Evolutionary conservation across 441 rosid genomes (phyloP).

Genomic region (Gossypium trilobum): DNA sequence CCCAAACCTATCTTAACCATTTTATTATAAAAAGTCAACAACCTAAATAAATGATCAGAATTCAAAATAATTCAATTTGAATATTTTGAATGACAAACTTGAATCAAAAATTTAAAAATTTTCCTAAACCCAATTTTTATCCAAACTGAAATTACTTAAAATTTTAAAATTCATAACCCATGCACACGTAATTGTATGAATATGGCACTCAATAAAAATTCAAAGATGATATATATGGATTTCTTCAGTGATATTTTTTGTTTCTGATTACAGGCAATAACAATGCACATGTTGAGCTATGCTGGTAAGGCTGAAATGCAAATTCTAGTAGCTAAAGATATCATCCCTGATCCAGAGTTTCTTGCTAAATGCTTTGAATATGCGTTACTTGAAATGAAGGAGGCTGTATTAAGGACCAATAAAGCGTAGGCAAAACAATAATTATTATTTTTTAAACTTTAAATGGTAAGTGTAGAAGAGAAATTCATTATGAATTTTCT

Average conservation of each 20-base stretch:
- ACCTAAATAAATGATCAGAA: too few species aligned
- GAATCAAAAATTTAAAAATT: too few species aligned
- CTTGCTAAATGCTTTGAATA: slow-evolving; percentile 52
- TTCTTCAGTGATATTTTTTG: neutral
- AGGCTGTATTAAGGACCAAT: slow-evolving; percentile 25
- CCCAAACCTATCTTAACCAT: too few species aligned
- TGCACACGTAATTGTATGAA: too few species aligned
- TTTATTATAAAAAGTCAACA: too few species aligned
- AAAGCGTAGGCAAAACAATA: neutral
- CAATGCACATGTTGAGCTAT: slow-evolving; percentile 63
- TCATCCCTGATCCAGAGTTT: slow-evolving; percentile 54
- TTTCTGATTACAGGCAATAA: slow-evolving; percentile 33
- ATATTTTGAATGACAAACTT: too few species aligned
- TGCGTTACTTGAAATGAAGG: slow-evolving; percentile 46
- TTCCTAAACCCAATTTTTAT: too few species aligned
- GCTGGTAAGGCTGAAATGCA: slow-evolving; percentile 55
- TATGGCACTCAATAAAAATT: too few species aligned
- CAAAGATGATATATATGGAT: too few species aligned
- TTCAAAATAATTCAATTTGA: too few species aligned
- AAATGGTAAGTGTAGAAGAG: neutral
- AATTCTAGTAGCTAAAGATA: slow-evolving; percentile 48
- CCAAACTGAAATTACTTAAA: too few species aligned
- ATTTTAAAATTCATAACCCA: too few species aligned
- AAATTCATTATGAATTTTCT: neutral
- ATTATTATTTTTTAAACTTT: neutral